Evolutionary conservation across 805 yeast genomes (phyloP).

Genomic region (Candida glaebosa): DNA sequence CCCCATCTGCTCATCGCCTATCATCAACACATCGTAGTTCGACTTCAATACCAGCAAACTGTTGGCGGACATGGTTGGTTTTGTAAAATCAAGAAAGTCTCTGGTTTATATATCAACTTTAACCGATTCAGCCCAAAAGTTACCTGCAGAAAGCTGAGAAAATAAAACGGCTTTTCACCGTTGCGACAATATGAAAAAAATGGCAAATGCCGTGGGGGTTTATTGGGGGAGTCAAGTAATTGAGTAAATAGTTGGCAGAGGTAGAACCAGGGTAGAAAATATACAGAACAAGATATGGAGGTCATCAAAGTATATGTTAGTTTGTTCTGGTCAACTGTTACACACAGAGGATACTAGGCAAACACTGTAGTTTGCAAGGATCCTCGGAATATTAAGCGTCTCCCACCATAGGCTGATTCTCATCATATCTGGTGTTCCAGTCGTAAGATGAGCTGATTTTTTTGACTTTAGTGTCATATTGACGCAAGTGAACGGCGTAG

Average conservation of each 20-base stretch:
- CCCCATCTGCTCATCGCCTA: slow-evolving; percentile 23
- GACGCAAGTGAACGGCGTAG: no score
- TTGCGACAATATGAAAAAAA: not conserved
- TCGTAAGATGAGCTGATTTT: not conserved
- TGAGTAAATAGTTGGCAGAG: no score
- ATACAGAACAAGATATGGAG: no score
- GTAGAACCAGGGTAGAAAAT: no score
- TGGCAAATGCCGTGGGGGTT: not conserved
- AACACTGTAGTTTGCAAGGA: no score
- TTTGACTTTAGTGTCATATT: not conserved
- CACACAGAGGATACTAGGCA: no score
- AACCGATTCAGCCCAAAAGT: not conserved
- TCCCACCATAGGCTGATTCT: no score
- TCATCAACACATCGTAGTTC: slow-evolving; percentile 25
- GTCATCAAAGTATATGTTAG: no score
- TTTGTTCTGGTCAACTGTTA: no score
- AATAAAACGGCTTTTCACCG: not conserved
- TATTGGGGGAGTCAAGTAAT: no score
- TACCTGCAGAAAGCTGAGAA: not conserved
- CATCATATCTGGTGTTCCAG: no score
- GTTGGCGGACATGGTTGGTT: slow-evolving; percentile 4
- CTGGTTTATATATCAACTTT: not conserved
- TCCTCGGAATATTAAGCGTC: no score
- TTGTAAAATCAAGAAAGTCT: not conserved
- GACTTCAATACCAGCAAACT: slow-evolving; percentile 14